Conservation (phyloP, 106 monocot species). For the Alisma plantagoaquatica region DNA sequence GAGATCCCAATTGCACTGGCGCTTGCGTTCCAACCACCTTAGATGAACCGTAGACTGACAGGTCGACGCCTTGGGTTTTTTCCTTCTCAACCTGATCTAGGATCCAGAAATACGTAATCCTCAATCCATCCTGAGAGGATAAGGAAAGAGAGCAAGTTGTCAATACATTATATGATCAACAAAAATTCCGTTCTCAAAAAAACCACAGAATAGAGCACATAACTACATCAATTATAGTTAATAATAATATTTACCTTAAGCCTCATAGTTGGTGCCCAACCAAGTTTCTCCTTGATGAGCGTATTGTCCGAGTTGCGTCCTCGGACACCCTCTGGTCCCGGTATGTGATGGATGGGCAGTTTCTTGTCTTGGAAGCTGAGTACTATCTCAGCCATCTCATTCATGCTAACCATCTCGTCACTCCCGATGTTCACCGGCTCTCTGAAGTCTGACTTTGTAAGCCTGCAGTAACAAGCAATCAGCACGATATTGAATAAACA, state of each 20-base stretch:
- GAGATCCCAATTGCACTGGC: slow-evolving; percentile 86
- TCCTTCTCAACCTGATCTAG: slow-evolving; percentile 92
- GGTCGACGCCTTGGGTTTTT: slow-evolving; percentile 46
- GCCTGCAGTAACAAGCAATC: slow-evolving; percentile 24
- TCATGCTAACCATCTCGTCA: slow-evolving; percentile 98
- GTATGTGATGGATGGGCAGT: slow-evolving; percentile 95
- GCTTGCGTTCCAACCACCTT: slow-evolving; percentile 92
- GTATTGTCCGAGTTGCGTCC: slow-evolving; percentile 93
- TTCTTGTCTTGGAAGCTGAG: slow-evolving; percentile 79
- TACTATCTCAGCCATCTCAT: slow-evolving; percentile 89
- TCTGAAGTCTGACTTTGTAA: slow-evolving; percentile 82
- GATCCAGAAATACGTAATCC: slow-evolving; percentile 93
- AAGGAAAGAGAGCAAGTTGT: no score
- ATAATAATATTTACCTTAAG: slow-evolving; percentile 76
- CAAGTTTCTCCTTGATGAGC: slow-evolving; percentile 88
- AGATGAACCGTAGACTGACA: slow-evolving; percentile 70
- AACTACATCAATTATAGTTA: no score
- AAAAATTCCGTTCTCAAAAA: no score
- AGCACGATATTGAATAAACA: no score
- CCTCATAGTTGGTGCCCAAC: slow-evolving; percentile 95
- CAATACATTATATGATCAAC: no score
- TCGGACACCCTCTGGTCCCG: slow-evolving; percentile 94
- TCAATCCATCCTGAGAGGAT: slow-evolving; percentile 94
- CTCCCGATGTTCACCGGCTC: slow-evolving; percentile 93
- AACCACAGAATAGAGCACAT: no score